phyloP scores from a whole-genome alignment of 257 asterid genomes.

The Capsicum chinense region DNA sequence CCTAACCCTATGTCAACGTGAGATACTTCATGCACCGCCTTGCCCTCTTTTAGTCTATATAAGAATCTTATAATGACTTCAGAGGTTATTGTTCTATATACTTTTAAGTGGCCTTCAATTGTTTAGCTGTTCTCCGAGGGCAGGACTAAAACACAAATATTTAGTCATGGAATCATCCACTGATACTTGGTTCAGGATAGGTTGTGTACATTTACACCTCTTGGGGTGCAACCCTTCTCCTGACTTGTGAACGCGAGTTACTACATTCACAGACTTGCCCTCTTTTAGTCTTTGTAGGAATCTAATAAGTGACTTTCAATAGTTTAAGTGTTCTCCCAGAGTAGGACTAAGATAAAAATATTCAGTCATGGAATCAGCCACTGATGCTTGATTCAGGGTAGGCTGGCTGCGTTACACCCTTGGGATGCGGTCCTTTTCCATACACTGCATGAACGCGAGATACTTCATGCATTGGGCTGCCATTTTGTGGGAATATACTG shows the following conservation, averaged over 20 bases:
- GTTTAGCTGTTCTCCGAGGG: not conserved
- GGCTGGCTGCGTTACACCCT: not conserved
- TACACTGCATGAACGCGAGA: not conserved
- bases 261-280: not conserved
- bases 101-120: not conserved
- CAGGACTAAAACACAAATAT: too few relatives aligned
- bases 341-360: not conserved
- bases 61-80: not conserved
- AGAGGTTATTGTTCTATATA: too few relatives aligned
- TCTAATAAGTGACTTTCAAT: not conserved
- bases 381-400: not conserved
- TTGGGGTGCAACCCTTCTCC: not conserved
- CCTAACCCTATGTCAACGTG: too few relatives aligned
- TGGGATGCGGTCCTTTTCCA: rapidly evolving
- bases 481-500: too few relatives aligned
- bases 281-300: too few relatives aligned
- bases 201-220: not conserved
- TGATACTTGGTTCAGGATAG: not conserved
- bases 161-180: not conserved
- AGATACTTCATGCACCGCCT: too few relatives aligned
- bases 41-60: not conserved
- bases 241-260: too few relatives aligned
- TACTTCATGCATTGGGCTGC: not conserved
- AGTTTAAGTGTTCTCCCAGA: not conserved
- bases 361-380: not conserved